Evolutionary conservation across 768 basidiomycete genomes (phyloP), one percentile per base, ranked within the genome.

Genomic region (Rhodotorula sphaerocarpa): DNA sequence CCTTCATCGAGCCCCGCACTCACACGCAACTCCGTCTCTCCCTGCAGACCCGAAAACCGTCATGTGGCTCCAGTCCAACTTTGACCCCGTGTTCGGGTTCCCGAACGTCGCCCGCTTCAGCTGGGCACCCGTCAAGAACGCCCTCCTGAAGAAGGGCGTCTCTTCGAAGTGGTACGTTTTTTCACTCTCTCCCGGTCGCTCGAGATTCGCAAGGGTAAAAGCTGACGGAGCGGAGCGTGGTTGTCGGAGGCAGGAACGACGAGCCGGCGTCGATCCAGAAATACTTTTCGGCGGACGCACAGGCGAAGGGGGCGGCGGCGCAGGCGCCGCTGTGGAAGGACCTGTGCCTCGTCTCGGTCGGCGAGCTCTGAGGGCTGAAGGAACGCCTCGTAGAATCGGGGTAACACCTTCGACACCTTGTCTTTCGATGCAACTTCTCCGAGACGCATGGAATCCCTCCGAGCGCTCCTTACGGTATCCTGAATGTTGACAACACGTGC

Each of bases 21-120:
- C 25, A 34, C 50, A 9, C 0, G 2, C 23, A 12, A 12, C 10
- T 50, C 21, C 4, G 3, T 5, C 7, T 15, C 4, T 7, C 3
- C n/a, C 25, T 55, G 18, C 69, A 88, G 93, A 99, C 76, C 93
- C 95, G 0, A 89, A 86, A 70, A 97, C 95, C 1, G 83, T 90
- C 71, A 83, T 83, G 1, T 97, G 90, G 88, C 78, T 99, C 18
- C 82, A 81, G 67, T 74, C 78, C 1, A 80, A 86, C 0, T 71
- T 96, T 18, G 85, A 96, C 58, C 86, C 85, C 3, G 86, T 89
- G 3, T 99, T 99, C 73, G 95, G 95, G 7, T 93, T 83, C 71
- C 93, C 93, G 0, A 86, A 83, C 23, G 75, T 96, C 43, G 92
- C 84, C 5, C 83, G 95, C 23, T 97, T 97, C 76, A 90, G 88